Evolutionary conservation across 495 filamentous ascomycete genomes (phyloP).

Genomic region (Penicillium arizonense): DNA sequence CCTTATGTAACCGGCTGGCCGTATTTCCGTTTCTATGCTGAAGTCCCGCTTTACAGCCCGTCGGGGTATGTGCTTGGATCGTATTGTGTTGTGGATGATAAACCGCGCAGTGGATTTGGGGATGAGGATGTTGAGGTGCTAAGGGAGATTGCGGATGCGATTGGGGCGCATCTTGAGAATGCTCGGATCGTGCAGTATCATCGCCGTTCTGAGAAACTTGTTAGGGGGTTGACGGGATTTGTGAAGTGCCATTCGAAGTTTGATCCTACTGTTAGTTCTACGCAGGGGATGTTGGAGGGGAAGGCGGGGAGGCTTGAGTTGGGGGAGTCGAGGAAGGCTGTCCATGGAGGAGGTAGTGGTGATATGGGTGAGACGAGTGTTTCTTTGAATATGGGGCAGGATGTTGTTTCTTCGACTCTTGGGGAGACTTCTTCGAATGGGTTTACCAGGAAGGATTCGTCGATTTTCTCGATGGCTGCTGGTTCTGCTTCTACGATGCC

Average conservation of each 20-base stretch:
- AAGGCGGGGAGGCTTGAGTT: background rate
- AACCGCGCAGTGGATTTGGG: slow-evolving; percentile 32
- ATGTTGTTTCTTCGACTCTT: background rate
- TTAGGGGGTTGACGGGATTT: slow-evolving; percentile 22
- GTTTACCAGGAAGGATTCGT: background rate
- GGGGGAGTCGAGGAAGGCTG: background rate
- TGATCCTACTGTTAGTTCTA: background rate
- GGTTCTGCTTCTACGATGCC: background rate
- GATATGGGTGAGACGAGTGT: background rate
- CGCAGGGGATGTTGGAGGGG: background rate
- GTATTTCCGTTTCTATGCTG: slow-evolving; percentile 55
- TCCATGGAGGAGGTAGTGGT: background rate
- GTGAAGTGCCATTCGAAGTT: slow-evolving; percentile 8
- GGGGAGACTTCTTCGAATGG: background rate
- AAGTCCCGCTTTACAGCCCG: slow-evolving; percentile 56
- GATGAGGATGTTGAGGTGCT: slow-evolving; percentile 21
- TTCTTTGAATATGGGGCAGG: background rate
- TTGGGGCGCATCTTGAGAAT: slow-evolving; percentile 25
- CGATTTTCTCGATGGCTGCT: background rate
- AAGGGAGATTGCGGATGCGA: slow-evolving; percentile 20
- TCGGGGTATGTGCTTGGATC: slow-evolving; percentile 60
- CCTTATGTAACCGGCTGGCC: slow-evolving; percentile 38
- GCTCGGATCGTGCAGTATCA: slow-evolving; percentile 12
- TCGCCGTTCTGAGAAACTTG: slow-evolving; percentile 12
- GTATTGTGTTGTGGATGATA: slow-evolving; percentile 56